Conservation (phyloP, 139 green algal species). For the Auxenochlorella pyrenoidosa region DNA sequence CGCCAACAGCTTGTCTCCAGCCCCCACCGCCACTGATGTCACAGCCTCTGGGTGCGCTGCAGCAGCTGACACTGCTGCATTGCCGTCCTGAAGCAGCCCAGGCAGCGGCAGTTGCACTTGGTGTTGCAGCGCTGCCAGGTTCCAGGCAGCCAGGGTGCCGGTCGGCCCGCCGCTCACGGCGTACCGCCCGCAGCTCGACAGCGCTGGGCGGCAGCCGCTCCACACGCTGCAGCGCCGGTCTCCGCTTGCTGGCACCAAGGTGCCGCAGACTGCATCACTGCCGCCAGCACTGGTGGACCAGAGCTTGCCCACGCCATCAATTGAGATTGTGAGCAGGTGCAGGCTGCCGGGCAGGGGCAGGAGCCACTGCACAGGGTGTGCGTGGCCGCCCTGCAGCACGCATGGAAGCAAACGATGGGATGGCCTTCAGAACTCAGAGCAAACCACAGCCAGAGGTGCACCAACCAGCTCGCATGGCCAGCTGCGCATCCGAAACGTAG, state of each 20-base stretch:
- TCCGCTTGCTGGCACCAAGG: neutral
- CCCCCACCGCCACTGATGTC: neutral
- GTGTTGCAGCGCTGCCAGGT: neutral
- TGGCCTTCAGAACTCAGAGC: no score
- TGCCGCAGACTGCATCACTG: neutral
- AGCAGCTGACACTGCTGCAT: neutral
- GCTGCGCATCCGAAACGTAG: no score
- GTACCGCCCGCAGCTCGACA: neutral
- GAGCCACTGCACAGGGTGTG: neutral
- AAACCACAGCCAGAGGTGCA: no score
- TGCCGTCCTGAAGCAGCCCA: neutral
- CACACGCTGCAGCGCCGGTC: neutral
- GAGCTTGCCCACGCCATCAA: neutral
- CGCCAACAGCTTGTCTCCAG: neutral
- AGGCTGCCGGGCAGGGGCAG: neutral
- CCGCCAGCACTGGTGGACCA: neutral
- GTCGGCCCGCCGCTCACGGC: neutral
- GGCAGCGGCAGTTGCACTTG: neutral
- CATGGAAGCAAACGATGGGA: neutral
- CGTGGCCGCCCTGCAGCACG: conserved; percentile 4
- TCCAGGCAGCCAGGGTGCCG: conserved; percentile 7
- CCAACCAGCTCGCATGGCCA: no score
- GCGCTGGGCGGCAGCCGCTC: neutral
- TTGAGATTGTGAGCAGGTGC: neutral
- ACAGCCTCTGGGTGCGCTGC: neutral